A percentile compares a stretch with the other conserved stretches of the same genome.
Conservation (phyloP, 352 stramenopile genomes). For the Globisporangium emineosum region DNA sequence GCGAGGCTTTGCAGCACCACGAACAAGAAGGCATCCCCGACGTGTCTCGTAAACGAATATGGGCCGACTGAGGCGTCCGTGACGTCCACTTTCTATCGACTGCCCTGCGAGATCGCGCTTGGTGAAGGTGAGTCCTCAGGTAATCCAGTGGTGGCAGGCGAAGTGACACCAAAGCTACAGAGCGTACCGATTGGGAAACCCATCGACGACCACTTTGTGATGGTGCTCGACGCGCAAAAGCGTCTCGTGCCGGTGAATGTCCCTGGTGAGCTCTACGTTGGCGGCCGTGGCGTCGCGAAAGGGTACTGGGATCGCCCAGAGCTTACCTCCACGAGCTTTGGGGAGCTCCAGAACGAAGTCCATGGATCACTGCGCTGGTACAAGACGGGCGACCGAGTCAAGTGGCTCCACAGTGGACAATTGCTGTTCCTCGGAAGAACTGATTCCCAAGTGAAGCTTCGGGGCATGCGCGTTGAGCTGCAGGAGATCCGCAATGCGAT, state of each 20-base stretch:
- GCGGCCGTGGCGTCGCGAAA: slow-evolving; percentile 51
- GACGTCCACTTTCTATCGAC: slow-evolving; percentile 1
- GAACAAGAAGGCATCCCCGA: not conserved
- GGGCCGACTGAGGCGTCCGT: slow-evolving; percentile 1
- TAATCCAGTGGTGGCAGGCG: too few species aligned
- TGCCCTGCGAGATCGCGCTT: slow-evolving; percentile 3
- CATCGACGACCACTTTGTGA: slow-evolving; percentile 37
- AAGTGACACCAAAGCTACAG: slow-evolving; percentile 14
- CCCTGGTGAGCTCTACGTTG: slow-evolving; percentile 64
- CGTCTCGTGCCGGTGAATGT: slow-evolving; percentile 48
- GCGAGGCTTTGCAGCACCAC: not conserved
- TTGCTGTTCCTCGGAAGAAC: slow-evolving; percentile 24
- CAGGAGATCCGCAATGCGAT: slow-evolving; percentile 73
- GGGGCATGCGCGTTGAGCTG: slow-evolving; percentile 79
- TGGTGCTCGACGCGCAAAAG: slow-evolving; percentile 49
- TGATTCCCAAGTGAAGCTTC: slow-evolving; percentile 78
- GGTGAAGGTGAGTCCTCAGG: too few species aligned
- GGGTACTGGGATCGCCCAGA: slow-evolving; percentile 52
- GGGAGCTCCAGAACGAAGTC: not conserved
- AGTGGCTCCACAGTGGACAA: not conserved
- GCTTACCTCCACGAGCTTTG: slow-evolving; percentile 4
- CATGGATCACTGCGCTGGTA: slow-evolving; percentile 1
- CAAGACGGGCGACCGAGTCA: slow-evolving; percentile 3
- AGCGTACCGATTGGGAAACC: slow-evolving; percentile 56
- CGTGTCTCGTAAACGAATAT: slow-evolving; percentile 5